phyloP scores from a whole-genome alignment of 768 basidiomycete genomes.

The Trametes sanguinea region DNA sequence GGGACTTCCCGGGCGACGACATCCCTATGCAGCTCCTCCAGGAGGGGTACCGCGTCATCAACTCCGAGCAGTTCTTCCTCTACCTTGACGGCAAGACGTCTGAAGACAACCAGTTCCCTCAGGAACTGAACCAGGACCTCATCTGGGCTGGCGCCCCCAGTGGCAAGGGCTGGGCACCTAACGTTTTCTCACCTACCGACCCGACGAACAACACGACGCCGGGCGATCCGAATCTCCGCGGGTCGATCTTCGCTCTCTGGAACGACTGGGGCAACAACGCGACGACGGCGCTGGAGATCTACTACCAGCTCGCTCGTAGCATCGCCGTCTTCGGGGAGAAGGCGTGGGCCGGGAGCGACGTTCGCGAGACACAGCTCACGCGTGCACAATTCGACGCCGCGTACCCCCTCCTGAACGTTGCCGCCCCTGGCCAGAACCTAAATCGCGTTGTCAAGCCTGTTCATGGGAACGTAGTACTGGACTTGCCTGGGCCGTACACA shows the following conservation, averaged over 20 bases:
- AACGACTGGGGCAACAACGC: conserved; percentile 51
- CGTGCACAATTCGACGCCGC: conserved; percentile 38
- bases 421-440: conserved; percentile 46
- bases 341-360: conserved; percentile 44
- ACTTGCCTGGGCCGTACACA: conserved; percentile 20
- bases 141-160: conserved; percentile 33
- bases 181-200: conserved; percentile 29
- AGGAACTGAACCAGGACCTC: conserved; percentile 35
- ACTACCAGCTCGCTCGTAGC: conserved; percentile 44
- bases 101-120: conserved; percentile 35
- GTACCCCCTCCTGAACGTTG: conserved; percentile 41
- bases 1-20: conserved; percentile 34
- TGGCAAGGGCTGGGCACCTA: conserved; percentile 30
- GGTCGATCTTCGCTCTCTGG: conserved; percentile 31
- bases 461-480: conserved; percentile 35
- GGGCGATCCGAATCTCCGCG: conserved; percentile 26
- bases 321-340: conserved; percentile 46
- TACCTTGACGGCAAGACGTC: conserved; percentile 31
- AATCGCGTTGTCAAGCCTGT: conserved; percentile 40
- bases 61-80: conserved; percentile 29
- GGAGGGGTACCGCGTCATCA: conserved; percentile 32
- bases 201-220: conserved; percentile 29
- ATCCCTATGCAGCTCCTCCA: conserved; percentile 30
- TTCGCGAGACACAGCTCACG: conserved; percentile 38
- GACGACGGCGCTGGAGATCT: conserved; percentile 45